Evolutionary conservation across 1,139 yeast genomes (phyloP), one percentile per base, ranked within the genome.

Genomic region (Blastobotrys capitulatus): DNA sequence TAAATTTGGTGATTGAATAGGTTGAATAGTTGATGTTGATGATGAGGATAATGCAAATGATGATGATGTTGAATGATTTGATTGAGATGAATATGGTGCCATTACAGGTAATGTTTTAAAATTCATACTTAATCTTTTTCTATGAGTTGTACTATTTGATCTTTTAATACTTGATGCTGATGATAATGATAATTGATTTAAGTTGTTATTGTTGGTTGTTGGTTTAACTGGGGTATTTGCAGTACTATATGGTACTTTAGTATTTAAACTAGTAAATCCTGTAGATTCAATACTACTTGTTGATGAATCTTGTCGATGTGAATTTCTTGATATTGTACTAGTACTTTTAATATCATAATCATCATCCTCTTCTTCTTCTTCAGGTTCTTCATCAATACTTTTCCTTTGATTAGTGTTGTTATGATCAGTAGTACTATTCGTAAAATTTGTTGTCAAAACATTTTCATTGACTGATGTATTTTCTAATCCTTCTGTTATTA

Each of bases 21-120:
- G 38, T 18, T 36, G 25, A 22, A 22, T 22, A 5, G 25, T 22
- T 22, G 7, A 22, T n/a, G 41, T 22, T 18, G 41, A 18, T 15
- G 41, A 15, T 26, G 40, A 10, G 15, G n/a, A 26, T 26, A 18
- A 29, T 29, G 34, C 34, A 29, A 12, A n/a, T 29, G 34, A 29
- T 12, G 34, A 29, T 29, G 34, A 29, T 29, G 34, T 12, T 29
- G 34, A 29, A 29, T 29, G n/a, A n/a, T n/a, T 12, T 29, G 34
- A n/a, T 6, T 6, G 41, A 12, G n/a, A 22, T 27, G 25, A 22
- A 20, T 39, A 12, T 27, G 47, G 47, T 12, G 48, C 48, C 37
- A 55, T 52, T 16, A 60, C 61, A 5, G 64, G 64, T 35, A 60
- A 49, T n/a, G 58, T 47, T 13, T 60, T 56, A 46, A 61, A 60